These are phyloP conservation scores for Nothophoma quercina DNA, from an alignment of 2,329 filamentous ascomycete species.

Conservation along the genomic window DNA sequence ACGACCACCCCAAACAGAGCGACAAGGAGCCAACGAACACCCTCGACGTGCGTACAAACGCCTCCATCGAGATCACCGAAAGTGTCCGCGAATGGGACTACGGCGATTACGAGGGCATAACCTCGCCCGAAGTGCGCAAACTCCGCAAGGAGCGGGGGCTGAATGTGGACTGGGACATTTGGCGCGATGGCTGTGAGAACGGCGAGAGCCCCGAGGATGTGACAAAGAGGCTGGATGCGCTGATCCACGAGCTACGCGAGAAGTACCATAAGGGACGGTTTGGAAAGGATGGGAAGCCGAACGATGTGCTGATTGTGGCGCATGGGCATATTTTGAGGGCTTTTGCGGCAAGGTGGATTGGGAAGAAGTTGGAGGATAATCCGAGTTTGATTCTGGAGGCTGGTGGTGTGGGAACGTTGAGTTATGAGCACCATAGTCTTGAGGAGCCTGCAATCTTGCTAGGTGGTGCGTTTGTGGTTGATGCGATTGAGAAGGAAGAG, in stretches of 20 bases:
- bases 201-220: slow-evolving; percentile 82
- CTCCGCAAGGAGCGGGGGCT: slow-evolving; percentile 58
- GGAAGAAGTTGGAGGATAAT: slow-evolving; percentile 75
- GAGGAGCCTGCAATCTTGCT: slow-evolving; percentile 61
- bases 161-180: slow-evolving; percentile 79
- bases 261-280: slow-evolving; percentile 58
- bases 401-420: slow-evolving; percentile 60
- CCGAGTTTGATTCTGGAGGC: slow-evolving; percentile 82
- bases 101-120: slow-evolving; percentile 68
- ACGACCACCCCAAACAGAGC: slow-evolving; percentile 26
- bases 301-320: slow-evolving; percentile 81
- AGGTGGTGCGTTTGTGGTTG: slow-evolving; percentile 60
- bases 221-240: slow-evolving; percentile 72
- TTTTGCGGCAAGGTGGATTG: slow-evolving; percentile 86
- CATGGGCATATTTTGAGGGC: slow-evolving; percentile 90
- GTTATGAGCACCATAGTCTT: slow-evolving; percentile 59
- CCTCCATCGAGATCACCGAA: slow-evolving; percentile 59
- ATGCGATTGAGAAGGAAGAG: slow-evolving; percentile 54
- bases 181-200: slow-evolving; percentile 82
- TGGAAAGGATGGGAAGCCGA: slow-evolving; percentile 52
- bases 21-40: slow-evolving; percentile 1
- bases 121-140: slow-evolving; percentile 59
- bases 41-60: slow-evolving; percentile 45
- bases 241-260: slow-evolving; percentile 77
- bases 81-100: slow-evolving; percentile 68